These are phyloP conservation scores for Alternaria consortialis DNA, from an alignment of 2,329 filamentous ascomycete species.

Conservation along the genomic window DNA sequence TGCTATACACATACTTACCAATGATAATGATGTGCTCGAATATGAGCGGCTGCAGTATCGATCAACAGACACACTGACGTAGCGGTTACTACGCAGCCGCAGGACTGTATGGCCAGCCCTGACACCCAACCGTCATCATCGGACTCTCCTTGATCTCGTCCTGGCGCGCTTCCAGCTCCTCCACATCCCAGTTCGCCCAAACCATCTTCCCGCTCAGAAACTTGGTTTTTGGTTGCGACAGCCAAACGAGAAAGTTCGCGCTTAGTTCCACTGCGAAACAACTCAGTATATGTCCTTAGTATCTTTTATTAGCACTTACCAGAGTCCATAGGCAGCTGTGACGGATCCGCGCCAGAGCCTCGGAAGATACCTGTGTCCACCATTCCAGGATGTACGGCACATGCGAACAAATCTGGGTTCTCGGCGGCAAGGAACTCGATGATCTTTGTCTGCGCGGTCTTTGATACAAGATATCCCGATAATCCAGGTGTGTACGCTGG, in stretches of 20 bases:
- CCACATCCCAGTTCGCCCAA: slow-evolving; percentile 45
- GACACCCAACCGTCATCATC: neutral
- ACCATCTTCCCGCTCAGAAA: slow-evolving; percentile 32
- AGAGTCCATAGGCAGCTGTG: neutral
- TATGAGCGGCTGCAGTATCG: neutral
- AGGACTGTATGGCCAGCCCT: neutral
- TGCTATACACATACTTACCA: too few relatives aligned
- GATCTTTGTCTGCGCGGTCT: neutral
- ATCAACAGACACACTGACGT: neutral
- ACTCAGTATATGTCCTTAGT: slow-evolving; percentile 12
- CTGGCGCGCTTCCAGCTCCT: slow-evolving; percentile 35
- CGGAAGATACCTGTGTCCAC: neutral
- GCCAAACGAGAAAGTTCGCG: slow-evolving; percentile 38
- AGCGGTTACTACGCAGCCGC: neutral
- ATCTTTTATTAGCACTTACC: neutral
- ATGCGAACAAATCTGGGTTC: neutral
- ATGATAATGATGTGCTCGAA: too few relatives aligned
- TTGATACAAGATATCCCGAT: neutral
- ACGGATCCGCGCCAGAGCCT: neutral
- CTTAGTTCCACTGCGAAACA: neutral
- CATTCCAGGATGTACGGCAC: neutral
- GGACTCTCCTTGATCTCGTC: slow-evolving; percentile 33
- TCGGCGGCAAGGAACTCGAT: neutral
- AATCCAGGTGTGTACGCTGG: neutral
- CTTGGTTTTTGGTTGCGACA: slow-evolving; percentile 31